Base-by-base conservation (phyloP, 2,329 filamentous ascomycete genomes). In the Orbilia quercus region DNA sequence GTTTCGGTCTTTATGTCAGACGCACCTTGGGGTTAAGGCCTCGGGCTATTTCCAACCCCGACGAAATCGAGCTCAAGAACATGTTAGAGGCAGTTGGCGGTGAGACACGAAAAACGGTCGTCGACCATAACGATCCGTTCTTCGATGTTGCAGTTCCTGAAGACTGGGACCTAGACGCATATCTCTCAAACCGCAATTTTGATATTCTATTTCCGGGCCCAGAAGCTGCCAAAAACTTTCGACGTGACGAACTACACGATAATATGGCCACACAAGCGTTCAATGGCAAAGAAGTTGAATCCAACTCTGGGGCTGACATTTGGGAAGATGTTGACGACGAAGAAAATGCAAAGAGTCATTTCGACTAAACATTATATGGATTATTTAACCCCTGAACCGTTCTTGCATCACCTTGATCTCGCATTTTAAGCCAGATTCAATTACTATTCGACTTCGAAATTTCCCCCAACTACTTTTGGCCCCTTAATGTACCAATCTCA, bases 181-280 rank as follows among this genome's bases (percentile, higher is more conserved):
- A 51, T 22, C 40, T 63, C 14, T 23, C 66, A 5, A 63, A 63
- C 44, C 50, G 57, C 18, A 71, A 71, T 44, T 71, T 55, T 23
- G 59, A 57, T 7, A 58, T 71, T 11, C 38, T 71, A 7, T 71
- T 71, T 18, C 25, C 66, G 25, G 45, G 22, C 6, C 16, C 11
- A 4, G 25, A 45, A 9, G 47, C 47, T 6, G 16, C 14, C 6
- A 31, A 22, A 16, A 28, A 31, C 7, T 50, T 42, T 7, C 16
- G 31, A 11, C 40, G 18, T 7, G 57, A 71, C 14, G 22, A 63
- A 31, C 42, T 40, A 14, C 42, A 44, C n/a, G 1, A n/a, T 5
- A 50, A n/a, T n/a, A n/a, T n/a, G n/a, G n/a, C n/a, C n/a, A n/a
- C n/a, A n/a, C n/a, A n/a, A n/a, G n/a, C n/a, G n/a, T n/a, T n/a